Evolutionary conservation across 169 alveolate genomes (phyloP), one percentile per base, ranked within the genome.

Genomic region (Toxoplasma gondii): DNA sequence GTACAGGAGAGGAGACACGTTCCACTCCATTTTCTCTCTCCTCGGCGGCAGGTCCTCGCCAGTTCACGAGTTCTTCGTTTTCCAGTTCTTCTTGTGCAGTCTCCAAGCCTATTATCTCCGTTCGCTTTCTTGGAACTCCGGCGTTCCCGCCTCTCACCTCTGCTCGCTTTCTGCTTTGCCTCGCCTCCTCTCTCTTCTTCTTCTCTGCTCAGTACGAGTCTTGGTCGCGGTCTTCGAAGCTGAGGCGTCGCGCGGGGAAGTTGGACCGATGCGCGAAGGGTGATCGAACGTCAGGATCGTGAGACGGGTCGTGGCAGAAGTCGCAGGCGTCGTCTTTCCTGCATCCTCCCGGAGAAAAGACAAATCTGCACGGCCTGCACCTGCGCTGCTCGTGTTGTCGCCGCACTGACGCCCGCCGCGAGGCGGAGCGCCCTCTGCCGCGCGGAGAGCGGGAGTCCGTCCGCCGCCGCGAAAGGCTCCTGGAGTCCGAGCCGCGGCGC

Each of bases 271-370:
- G 90, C 24, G 31, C 67, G 64, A 82, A 82, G 34, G 90, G 67
- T 0, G 58, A 41, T 34, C 31, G 5, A 4, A 16, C 67, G 39
- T 78, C 39, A 0, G 10, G 22, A 10, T 38, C 29, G 67, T 82
- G 90, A 4, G 90, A 82, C 64, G 34, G 54, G 64, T 82, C 90
- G 38, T 82, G 90, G 67, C 90, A 82, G 41, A 41, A 82, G 19
- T 82, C 90, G 41, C 90, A 82, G 36, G 10, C 41, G 67, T 16
- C 10, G 19, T 16, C 90, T 41, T 44, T 82, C 64, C 64, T 22
- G 67, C 90, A 82, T 22, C 64, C 64, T 0, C 31, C 64, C 17
- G 58, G 67, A 5, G 31, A 16, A 67, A 41, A 82, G 34, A 29
- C 17, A 31, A 82, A 82, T 0, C 58, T 2, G 41, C 90, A 82